Evolutionary conservation across 768 basidiomycete species (phyloP), one percentile per base, ranked within the genome.

Genomic region (Mycena latifolia): DNA sequence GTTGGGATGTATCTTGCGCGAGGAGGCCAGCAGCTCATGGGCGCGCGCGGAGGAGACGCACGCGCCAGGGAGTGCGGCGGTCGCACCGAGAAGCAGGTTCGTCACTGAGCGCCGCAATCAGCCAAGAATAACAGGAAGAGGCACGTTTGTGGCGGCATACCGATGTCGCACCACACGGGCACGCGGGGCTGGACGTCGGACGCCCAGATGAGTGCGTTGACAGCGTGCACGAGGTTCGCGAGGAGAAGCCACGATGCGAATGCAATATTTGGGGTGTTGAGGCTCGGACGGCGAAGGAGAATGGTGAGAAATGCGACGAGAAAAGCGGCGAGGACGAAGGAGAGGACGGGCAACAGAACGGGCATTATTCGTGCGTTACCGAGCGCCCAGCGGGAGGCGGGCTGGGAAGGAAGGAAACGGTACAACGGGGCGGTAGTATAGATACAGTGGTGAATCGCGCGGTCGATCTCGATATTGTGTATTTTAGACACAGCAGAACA

Each of bases 1-100:
- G 58, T 66, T 55, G n/a, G 65, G 64, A 51, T 65, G 60, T 47
- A 60, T 37, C 59, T 66, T 66, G 53, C 65, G 65, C n/a, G 4
- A 0, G 9, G 65, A 66, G 14, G 65, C 39, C 28, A 66, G 65
- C 5, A 66, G 65, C 39, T 61, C 64, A 6, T 61, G 46, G 15
- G 47, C 39, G n/a, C 58, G 65, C 20, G 65, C 65, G 20, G 54
- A 43, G 54, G 52, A 66, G 59, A 66, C 35, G 54, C 65, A 66
- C n/a, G 33, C 65, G 24, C 65, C 59, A 22, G 65, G 65, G 47
- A 66, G 59, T 28, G 65, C 58, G 18, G 24, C 14, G 37, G 43
- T 56, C 15, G 33, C 28, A 27, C 58, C 65, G 2, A 66, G 28
- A 3, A 66, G 45, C 8, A 66, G 35, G 15, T 66, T 66, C 48